These are phyloP conservation scores for Collybia mongolica DNA, from an alignment of 768 basidiomycete genomes.

Conservation along the genomic window DNA sequence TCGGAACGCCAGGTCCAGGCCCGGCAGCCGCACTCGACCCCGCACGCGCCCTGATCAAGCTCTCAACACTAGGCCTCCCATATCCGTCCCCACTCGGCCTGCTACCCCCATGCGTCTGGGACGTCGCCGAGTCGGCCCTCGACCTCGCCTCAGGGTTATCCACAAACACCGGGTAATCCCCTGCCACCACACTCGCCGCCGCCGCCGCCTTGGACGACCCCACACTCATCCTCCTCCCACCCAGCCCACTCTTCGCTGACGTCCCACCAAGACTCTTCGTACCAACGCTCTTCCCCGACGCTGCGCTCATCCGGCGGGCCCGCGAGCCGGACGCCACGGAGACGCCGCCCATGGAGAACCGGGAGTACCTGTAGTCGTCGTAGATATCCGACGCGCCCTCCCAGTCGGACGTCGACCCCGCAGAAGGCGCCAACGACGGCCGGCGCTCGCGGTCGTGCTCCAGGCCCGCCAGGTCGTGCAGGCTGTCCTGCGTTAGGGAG, in stretches of 20 bases:
- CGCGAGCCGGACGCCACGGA: slow-evolving; percentile 23
- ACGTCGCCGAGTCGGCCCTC: slow-evolving; percentile 2
- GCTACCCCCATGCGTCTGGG: slow-evolving; percentile 1
- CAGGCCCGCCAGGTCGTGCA: background rate
- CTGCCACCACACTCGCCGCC: background rate
- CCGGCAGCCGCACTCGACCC: slow-evolving; percentile 16
- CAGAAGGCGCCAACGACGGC: slow-evolving; percentile 28
- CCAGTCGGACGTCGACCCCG: slow-evolving; percentile 44
- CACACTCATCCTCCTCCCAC: slow-evolving; percentile 1
- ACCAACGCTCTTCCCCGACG: background rate
- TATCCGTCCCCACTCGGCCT: slow-evolving; percentile 4
- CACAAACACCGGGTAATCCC: slow-evolving; percentile 6
- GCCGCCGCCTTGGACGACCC: background rate
- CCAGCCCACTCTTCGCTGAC: background rate
- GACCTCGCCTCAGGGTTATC: slow-evolving; percentile 12
- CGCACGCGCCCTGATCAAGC: background rate
- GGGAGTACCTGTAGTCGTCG: slow-evolving; percentile 76
- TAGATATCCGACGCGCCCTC: slow-evolving; percentile 75
- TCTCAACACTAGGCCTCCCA: background rate
- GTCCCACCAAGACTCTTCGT: slow-evolving; percentile 1
- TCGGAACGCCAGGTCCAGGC: slow-evolving; percentile 1
- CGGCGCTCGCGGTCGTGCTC: slow-evolving; percentile 12
- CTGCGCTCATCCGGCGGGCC: slow-evolving; percentile 11
- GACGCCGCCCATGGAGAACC: slow-evolving; percentile 50
- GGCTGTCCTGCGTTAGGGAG: background rate